Percentiles rank a stretch among this genome's conserved stretches.
phyloP scores from a whole-genome alignment of 495 filamentous ascomycete genomes.

The Hypoxylon intermedium region DNA sequence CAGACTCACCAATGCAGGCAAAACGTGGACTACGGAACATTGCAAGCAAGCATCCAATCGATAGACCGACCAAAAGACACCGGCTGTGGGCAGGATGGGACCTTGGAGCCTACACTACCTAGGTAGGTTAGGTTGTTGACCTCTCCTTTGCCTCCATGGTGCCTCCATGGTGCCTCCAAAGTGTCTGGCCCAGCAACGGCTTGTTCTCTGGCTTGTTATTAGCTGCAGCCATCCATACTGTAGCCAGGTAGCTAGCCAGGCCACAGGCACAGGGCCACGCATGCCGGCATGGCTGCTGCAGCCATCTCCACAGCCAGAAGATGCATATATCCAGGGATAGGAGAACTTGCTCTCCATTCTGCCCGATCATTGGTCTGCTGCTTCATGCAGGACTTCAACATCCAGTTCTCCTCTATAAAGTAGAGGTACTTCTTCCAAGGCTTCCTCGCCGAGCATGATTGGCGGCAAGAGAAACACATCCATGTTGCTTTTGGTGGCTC shows the following conservation, averaged over 20 bases:
- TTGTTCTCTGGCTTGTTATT: slow-evolving; percentile 2
- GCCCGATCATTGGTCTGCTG: slow-evolving; percentile 2
- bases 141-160: slow-evolving; percentile 3
- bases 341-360: slow-evolving; percentile 4
- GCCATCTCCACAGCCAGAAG: slow-evolving; percentile 16
- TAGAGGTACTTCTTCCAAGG: background rate
- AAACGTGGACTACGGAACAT: slow-evolving; percentile 17
- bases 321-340: background rate
- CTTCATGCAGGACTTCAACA: background rate
- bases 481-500: background rate
- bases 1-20: slow-evolving; percentile 18
- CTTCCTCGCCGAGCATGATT: background rate
- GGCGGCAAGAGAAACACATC: background rate
- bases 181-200: too few relatives aligned
- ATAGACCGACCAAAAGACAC: background rate
- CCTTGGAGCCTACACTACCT: slow-evolving; percentile 3
- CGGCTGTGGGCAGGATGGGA: background rate
- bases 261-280: slow-evolving; percentile 39
- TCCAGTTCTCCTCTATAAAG: background rate
- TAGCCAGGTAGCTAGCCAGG: slow-evolving; percentile 25
- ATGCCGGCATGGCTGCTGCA: slow-evolving; percentile 11
- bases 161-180: too few relatives aligned
- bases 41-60: slow-evolving; percentile 10
- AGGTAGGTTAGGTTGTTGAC: too few relatives aligned
- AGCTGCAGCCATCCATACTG: slow-evolving; percentile 25